Percentiles rank a stretch among this genome's conserved stretches.
Evolutionary conservation across 192 early-diverging fungal genomes (phyloP).

Genomic region (Backusella liffmaniae): DNA sequence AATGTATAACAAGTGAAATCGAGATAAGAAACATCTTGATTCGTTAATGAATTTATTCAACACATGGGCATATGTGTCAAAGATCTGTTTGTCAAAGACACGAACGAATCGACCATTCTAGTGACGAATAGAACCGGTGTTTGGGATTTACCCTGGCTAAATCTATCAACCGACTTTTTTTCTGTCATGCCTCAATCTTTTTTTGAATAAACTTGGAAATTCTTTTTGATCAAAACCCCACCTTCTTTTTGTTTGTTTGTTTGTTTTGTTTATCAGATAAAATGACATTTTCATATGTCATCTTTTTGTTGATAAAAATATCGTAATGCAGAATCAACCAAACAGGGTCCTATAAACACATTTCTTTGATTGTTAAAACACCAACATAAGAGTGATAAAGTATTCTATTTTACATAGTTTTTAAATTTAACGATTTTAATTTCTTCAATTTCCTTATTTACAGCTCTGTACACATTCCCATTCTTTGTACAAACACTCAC

Average conservation of each 20-base stretch:
- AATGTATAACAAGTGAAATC: not conserved
- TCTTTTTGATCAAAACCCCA: not conserved
- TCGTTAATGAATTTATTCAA: not conserved
- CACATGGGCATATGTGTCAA: not conserved
- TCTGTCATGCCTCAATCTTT: not conserved
- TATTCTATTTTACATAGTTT: no score
- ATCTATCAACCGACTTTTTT: not conserved
- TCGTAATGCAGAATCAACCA: not conserved
- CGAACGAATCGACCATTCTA: not conserved
- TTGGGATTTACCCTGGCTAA: not conserved
- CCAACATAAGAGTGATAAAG: no score
- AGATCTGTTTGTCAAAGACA: not conserved
- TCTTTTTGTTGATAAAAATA: not conserved
- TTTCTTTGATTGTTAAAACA: no score
- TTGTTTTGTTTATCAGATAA: not conserved
- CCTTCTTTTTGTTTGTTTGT: not conserved
- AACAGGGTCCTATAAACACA: not conserved
- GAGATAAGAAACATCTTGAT: not conserved
- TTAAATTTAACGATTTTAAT: no score
- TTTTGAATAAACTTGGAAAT: not conserved
- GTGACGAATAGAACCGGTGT: not conserved
- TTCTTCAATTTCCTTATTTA: not conserved
- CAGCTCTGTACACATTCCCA: not conserved
- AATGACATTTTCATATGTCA: not conserved
- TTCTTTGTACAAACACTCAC: not conserved